A percentile compares a stretch with the other conserved stretches of the same genome.
These are phyloP conservation scores for Pogostemon cablin DNA, from an alignment of 257 asterid genomes.

Conservation along the genomic window DNA sequence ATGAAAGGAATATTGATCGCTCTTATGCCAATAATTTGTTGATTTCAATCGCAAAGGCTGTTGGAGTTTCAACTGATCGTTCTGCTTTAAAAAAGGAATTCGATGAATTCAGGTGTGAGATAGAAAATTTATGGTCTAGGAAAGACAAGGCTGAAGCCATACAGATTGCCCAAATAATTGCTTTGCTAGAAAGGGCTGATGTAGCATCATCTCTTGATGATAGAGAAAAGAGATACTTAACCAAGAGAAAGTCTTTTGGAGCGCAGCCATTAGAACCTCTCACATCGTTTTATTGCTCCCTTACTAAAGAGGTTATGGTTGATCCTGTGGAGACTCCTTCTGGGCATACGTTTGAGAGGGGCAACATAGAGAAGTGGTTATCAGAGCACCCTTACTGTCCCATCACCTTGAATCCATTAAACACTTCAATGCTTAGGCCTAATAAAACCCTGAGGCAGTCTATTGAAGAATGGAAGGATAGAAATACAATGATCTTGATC, in stretches of 20 bases:
- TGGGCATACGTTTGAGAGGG: conserved; percentile 66
- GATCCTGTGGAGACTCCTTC: conserved; percentile 73
- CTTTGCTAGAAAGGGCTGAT: conserved; percentile 60
- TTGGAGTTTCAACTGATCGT: conserved; percentile 58
- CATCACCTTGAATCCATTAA: conserved; percentile 46
- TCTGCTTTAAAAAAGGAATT: conserved; percentile 53
- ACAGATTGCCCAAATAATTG: conserved; percentile 72
- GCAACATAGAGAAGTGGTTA: conserved; percentile 65
- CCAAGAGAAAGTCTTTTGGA: conserved; percentile 55
- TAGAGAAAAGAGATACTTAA: conserved; percentile 52
- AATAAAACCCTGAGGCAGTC: conserved; percentile 70
- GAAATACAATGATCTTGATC: conserved; percentile 63
- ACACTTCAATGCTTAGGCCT: conserved; percentile 59
- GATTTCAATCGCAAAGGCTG: conserved; percentile 59
- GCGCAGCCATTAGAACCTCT: conserved; percentile 60
- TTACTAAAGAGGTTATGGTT: conserved; percentile 61
- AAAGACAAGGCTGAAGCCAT: conserved; percentile 66
- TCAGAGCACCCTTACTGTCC: conserved; percentile 54
- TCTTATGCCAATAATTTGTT: conserved; percentile 57
- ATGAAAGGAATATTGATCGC: conserved; percentile 59
- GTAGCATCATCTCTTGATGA: conserved; percentile 55
- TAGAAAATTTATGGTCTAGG: conserved; percentile 50
- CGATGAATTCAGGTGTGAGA: conserved; percentile 55
- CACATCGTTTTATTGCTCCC: conserved; percentile 58
- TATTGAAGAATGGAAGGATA: conserved; percentile 73